Evolutionary conservation across 2,329 filamentous ascomycete genomes (phyloP).

Genomic region (Geosmithia morbida): DNA sequence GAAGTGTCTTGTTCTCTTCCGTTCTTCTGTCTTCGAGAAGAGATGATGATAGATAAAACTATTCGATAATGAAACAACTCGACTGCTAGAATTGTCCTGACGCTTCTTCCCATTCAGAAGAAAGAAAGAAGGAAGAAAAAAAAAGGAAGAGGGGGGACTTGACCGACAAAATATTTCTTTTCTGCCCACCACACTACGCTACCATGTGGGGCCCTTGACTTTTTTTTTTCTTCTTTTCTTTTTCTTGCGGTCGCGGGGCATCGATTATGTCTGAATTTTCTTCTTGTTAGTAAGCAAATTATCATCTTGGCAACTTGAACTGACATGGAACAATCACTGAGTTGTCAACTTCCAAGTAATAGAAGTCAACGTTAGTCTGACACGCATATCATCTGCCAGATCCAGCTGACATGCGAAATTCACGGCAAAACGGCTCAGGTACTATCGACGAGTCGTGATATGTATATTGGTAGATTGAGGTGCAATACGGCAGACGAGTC

Average conservation of each 20-base stretch:
- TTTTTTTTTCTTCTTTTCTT: not conserved
- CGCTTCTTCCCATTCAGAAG: conserved; percentile 37
- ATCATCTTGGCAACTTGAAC: no score
- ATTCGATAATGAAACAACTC: not conserved
- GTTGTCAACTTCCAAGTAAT: no score
- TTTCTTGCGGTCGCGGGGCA: not conserved
- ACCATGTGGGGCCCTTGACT: not conserved
- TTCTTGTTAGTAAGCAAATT: not conserved
- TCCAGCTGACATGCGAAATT: no score
- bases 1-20: conserved; percentile 8
- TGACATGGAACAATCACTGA: no score
- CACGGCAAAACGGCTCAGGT: no score
- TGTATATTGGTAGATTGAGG: no score
- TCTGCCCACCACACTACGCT: not conserved
- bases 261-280: not conserved
- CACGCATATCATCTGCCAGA: no score
- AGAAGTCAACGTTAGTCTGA: no score
- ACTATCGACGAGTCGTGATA: no score
- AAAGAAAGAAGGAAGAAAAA: conserved; percentile 21
- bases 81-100: conserved; percentile 23
- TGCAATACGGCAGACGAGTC: no score
- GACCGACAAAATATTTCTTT: conserved; percentile 12
- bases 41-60: conserved; percentile 6
- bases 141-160: conserved; percentile 5
- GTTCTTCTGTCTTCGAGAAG: conserved; percentile 3